Conservation (phyloP, 495 filamentous ascomycete genomes). For the Talaromyces thailandensis region DNA sequence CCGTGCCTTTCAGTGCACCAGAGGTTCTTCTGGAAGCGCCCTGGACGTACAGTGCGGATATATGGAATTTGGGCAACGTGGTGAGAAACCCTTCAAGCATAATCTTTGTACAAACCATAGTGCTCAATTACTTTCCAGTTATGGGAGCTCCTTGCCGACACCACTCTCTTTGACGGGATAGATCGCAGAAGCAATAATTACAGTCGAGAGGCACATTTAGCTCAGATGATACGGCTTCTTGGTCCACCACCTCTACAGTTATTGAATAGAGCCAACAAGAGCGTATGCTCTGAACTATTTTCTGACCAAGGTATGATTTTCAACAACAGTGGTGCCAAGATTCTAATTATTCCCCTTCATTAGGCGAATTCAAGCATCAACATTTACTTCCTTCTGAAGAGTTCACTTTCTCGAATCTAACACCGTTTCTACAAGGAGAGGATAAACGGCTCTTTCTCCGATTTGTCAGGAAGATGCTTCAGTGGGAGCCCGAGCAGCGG, state of each 20-base stretch:
- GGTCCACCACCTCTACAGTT: conserved; percentile 18
- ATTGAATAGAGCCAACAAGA: conserved; percentile 14
- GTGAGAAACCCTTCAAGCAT: conserved; percentile 5
- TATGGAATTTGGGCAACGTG: conserved; percentile 28
- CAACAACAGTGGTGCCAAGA: background rate
- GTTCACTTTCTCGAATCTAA: conserved; percentile 12
- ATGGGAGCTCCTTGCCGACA: conserved; percentile 22
- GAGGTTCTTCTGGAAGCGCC: conserved; percentile 24
- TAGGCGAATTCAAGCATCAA: conserved; percentile 14
- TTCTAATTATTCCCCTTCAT: conserved; percentile 7
- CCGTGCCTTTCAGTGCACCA: conserved; percentile 20
- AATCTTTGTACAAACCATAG: too few relatives aligned
- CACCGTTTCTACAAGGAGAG: conserved; percentile 16
- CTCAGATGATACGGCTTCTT: conserved; percentile 29
- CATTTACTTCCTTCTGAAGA: conserved; percentile 13
- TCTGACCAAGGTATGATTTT: conserved; percentile 13
- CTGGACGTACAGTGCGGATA: conserved; percentile 31
- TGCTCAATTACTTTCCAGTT: conserved; percentile 13
- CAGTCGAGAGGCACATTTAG: conserved; percentile 19
- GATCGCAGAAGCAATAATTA: conserved; percentile 16
- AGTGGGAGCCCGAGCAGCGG: conserved; percentile 22
- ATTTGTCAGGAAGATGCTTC: conserved; percentile 21
- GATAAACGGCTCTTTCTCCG: conserved; percentile 20
- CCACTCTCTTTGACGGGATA: conserved; percentile 17
- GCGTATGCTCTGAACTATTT: conserved; percentile 12